Evolutionary conservation across 2,329 filamentous ascomycete species (phyloP).

Genomic region (Atkinsonella hypoxylon): DNA sequence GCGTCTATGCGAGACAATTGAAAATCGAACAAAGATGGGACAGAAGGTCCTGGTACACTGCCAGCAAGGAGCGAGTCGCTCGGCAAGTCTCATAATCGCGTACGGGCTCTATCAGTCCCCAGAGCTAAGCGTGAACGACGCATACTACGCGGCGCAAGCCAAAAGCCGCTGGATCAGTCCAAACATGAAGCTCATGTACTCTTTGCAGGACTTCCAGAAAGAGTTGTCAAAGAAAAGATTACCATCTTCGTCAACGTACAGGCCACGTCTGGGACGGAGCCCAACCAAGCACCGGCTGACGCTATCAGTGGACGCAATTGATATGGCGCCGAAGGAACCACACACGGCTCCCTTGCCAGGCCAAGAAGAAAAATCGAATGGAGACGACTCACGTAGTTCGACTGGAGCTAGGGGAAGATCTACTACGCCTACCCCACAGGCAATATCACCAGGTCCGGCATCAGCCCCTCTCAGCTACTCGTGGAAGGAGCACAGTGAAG

Average conservation of each 20-base stretch:
- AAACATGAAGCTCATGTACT: constrained; percentile 88
- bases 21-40: constrained; percentile 56
- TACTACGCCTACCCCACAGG: constrained; percentile 36
- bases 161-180: constrained; percentile 82
- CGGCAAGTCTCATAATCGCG: constrained; percentile 75
- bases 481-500: constrained; percentile 38
- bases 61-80: constrained; percentile 76
- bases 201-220: constrained; percentile 70
- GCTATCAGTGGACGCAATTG: constrained; percentile 46
- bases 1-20: constrained; percentile 63
- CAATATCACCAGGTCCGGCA: constrained; percentile 50
- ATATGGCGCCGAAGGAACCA: constrained; percentile 40
- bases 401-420: constrained; percentile 40
- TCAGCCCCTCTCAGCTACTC: constrained; percentile 54
- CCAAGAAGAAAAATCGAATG: constrained; percentile 34
- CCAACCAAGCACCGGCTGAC: constrained; percentile 49
- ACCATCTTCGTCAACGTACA: constrained; percentile 32
- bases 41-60: constrained; percentile 77
- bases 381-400: constrained; percentile 28
- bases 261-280: constrained; percentile 39
- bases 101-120: constrained; percentile 75
- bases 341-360: constrained; percentile 48
- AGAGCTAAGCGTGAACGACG: constrained; percentile 65
- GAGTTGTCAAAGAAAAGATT: constrained; percentile 41
- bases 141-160: constrained; percentile 68